Base-by-base conservation (phyloP, 768 basidiomycete genomes). In the Russula ochroleuca region DNA sequence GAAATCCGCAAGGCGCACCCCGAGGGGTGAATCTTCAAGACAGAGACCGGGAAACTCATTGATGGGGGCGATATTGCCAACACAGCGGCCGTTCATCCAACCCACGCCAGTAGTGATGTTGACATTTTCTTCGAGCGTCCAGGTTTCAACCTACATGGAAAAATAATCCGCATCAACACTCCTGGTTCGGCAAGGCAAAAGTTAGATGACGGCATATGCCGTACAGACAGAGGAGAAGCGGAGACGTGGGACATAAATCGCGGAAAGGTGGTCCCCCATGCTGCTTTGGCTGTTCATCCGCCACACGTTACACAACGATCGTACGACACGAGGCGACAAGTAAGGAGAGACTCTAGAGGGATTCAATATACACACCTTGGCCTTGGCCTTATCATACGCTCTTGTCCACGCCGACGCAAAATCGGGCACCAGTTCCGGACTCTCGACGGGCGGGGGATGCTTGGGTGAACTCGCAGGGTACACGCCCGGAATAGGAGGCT, bases 1-100 rank as follows among this genome's bases (percentile, higher is more conserved):
- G 41, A 81, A 84, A 71, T 94, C 87, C 0, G 84, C 82, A 28
- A 28, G 28, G 51, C 94, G 87, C 23, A 95, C 84, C 3, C 93
- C 93, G 0, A 91, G 78, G n/a, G 3, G 90, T 88, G 28, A 85
- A 66, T 89, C 86, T 74, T 90, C 84, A 25, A 91, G 80, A 72
- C 89, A 91, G n/a, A 90, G 75, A 28, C 89, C 87, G 0, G 86
- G 86, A 74, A 82, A 90, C 37, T 74, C 62, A 14, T 72, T 78
- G 19, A 87, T 77, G 0, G 79, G 53, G 3, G 84, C 77, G 10
- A 81, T 88, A 69, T 89, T 89, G 33, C 74, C 89, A 11, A 90
- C 86, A 70, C 90, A 92, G 2, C 77, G 81, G 1, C 88, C 28
- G 28, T 28, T 28, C 85, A 85, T 86, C n/a, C n/a, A n/a, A 19